Evolutionary conservation across 2,329 filamentous ascomycete species (phyloP).

Genomic region (Fusarium longipes): DNA sequence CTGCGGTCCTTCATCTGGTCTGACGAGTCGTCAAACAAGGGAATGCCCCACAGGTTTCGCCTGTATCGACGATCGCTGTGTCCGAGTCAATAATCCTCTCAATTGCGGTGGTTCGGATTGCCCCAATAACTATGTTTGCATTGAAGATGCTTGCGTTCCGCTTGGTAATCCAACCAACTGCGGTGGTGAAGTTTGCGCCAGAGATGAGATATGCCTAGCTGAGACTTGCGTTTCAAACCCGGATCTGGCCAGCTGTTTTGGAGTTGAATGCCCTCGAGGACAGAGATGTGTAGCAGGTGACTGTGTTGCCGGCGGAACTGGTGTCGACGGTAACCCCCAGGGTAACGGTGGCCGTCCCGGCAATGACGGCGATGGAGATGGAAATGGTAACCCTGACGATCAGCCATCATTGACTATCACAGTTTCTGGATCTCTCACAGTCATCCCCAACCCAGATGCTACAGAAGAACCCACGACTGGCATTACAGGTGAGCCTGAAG

Average conservation of each 20-base stretch:
- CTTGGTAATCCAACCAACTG: constrained; percentile 18
- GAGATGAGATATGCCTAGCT: constrained; percentile 23
- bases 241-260: neutral
- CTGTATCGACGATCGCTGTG: constrained; percentile 28
- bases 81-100: neutral
- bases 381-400: neutral
- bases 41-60: constrained; percentile 16
- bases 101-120: constrained; percentile 19
- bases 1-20: neutral
- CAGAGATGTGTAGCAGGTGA: constrained; percentile 14
- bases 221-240: constrained; percentile 15
- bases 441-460: neutral
- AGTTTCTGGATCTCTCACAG: neutral
- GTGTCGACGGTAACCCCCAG: neutral
- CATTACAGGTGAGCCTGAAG: neutral
- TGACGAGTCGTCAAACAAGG: constrained; percentile 16
- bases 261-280: neutral
- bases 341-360: constrained; percentile 4
- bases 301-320: neutral
- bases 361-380: neutral
- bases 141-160: constrained; percentile 21
- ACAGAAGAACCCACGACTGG: neutral
- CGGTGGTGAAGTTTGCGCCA: constrained; percentile 11
- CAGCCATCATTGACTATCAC: neutral
- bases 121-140: constrained; percentile 19